Evolutionary conservation across 495 filamentous ascomycete species (phyloP).

Genomic region (Aspergillus avenaceus): DNA sequence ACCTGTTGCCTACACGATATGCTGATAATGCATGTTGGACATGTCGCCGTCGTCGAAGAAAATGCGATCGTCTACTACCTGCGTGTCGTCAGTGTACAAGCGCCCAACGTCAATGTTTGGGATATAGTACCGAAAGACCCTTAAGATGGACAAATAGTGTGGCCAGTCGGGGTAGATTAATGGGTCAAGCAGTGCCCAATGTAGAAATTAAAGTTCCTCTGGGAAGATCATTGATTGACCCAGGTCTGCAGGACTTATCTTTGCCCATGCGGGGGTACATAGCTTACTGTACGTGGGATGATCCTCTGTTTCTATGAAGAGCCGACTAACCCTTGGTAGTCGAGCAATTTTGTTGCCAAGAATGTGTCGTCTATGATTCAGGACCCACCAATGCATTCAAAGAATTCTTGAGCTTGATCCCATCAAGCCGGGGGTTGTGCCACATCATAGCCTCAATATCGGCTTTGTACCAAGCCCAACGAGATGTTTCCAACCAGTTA

Average conservation of each 20-base stretch:
- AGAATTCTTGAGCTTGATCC: slow-evolving; percentile 20
- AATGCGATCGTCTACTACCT: slow-evolving; percentile 19
- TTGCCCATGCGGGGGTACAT: slow-evolving; percentile 9
- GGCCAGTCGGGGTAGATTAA: slow-evolving; percentile 18
- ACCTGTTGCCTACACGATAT: not conserved
- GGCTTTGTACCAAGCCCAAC: slow-evolving; percentile 14
- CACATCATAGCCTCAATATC: slow-evolving; percentile 15
- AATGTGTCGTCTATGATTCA: slow-evolving; percentile 11
- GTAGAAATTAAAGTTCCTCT: not conserved
- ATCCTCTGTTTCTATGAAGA: not conserved
- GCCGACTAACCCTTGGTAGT: not conserved
- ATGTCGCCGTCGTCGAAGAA: slow-evolving; percentile 16
- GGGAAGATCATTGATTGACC: slow-evolving; percentile 9
- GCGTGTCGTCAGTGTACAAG: slow-evolving; percentile 10
- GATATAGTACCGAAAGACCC: slow-evolving; percentile 12
- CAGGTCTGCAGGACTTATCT: slow-evolving; percentile 11
- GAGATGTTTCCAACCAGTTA: no score
- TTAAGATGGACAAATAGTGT: slow-evolving; percentile 19
- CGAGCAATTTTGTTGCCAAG: slow-evolving; percentile 14
- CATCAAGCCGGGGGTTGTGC: slow-evolving; percentile 11
- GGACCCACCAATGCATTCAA: slow-evolving; percentile 12
- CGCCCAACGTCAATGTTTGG: slow-evolving; percentile 6
- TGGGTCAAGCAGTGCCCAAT: slow-evolving; percentile 12
- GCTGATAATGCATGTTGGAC: slow-evolving; percentile 14
- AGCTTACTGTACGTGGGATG: slow-evolving; percentile 12